Evolutionary conservation across 495 filamentous ascomycete genomes (phyloP), one percentile per base, ranked within the genome.

Genomic region (Massariosphaeria phaeospora): DNA sequence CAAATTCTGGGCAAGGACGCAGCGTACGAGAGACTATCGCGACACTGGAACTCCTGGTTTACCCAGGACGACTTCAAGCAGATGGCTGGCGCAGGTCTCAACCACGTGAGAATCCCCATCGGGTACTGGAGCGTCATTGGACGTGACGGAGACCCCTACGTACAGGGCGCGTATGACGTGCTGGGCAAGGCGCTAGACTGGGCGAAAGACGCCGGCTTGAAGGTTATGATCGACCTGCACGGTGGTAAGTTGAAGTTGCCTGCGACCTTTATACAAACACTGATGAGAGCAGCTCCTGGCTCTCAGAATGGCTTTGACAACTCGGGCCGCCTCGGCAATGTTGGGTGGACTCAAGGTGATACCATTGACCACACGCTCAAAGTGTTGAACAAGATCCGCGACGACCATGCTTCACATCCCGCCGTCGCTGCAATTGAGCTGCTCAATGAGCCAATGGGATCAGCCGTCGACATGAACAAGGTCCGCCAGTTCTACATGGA

Each of bases 31-130:
- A 64, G 61, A 11, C 61, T 73, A 31, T 52, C 63, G 20, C 29
- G 58, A 12, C 70, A 73, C 41, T 73, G 70, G 70, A 61, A 67
- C 48, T 68, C 70, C 46, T 90, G 78, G 72, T 82, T 89, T 62
- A 84, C 80, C 5, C 68, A 80, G 56, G 74, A 68, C 33, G 86
- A 91, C 66, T 85, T 91, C 61, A 66, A 73, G 6, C 72, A 82
- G 43, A 89, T 91, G 43, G 78, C 78, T 12, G 65, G 66, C 4
- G 71, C 76, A 2, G 86, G 87, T 12, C 65, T 90, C 57, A 90
- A 88, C 67, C 83, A 86, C 48, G 84, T 90, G 31, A 76, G 86
- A 47, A 89, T 91, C 47, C 86, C 86, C 2, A 76, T 91, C 48
- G 86, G 86, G 13, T 89, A 89, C 66, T 91, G 86, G 86, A 82